A percentile compares a stretch with the other conserved stretches of the same genome.
Conservation (phyloP, 2,329 filamentous ascomycete species). For the Orbilia brochopaga region DNA sequence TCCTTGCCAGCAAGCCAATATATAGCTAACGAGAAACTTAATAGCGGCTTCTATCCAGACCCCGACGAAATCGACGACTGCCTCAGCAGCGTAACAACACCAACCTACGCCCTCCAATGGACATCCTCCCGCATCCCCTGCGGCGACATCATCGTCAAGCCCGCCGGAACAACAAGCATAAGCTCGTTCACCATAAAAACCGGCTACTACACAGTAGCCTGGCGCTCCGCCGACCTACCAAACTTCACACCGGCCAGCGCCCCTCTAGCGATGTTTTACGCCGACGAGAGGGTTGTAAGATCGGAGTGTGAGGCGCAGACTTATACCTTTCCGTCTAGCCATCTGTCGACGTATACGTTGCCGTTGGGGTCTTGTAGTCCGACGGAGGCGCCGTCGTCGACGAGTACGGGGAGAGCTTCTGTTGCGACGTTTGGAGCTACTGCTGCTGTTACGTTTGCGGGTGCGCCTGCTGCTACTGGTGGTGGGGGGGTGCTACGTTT, state of each 20-base stretch:
- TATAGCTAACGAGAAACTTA: too few species aligned
- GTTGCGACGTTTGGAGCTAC: neutral
- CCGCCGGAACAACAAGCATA: constrained; percentile 6
- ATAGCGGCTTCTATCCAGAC: neutral
- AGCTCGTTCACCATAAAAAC: constrained; percentile 1
- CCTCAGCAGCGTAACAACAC: neutral
- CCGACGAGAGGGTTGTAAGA: neutral
- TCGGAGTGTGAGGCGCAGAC: neutral
- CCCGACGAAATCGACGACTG: neutral
- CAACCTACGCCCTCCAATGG: neutral
- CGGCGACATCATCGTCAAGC: neutral
- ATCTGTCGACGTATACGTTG: neutral
- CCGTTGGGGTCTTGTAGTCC: neutral
- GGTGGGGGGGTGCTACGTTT: neutral
- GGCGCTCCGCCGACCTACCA: constrained; percentile 5
- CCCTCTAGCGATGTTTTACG: neutral
- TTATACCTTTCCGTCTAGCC: neutral
- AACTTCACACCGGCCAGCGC: constrained; percentile 10
- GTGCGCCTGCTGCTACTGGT: too few species aligned
- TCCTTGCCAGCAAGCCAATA: too few species aligned
- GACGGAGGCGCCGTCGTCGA: neutral
- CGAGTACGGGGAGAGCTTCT: neutral
- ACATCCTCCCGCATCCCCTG: neutral
- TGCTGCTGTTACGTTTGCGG: too few species aligned
- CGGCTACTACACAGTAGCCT: constrained; percentile 7